Conservation (phyloP, 805 yeast species). For the Sugiyamaella valdiviana region DNA sequence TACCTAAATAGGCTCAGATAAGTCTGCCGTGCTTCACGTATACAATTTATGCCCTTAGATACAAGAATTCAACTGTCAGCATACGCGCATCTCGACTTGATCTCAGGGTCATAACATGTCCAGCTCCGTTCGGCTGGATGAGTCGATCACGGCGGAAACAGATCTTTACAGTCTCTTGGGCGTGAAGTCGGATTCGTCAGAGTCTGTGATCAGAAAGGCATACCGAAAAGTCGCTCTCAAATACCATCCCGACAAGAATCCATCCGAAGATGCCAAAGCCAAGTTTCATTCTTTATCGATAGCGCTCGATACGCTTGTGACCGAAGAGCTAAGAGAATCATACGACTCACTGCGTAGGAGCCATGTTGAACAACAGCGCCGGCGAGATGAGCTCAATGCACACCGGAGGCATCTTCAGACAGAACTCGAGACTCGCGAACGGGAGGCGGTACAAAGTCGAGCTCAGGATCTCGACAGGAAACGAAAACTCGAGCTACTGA, state of each 20-base stretch:
- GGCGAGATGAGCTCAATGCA: constrained; percentile 11
- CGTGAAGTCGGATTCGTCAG: constrained; percentile 47
- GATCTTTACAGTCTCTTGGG: constrained; percentile 23
- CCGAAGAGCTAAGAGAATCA: constrained; percentile 10
- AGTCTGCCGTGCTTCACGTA: too few relatives aligned
- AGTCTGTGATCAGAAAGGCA: constrained; percentile 81
- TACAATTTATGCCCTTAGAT: too few relatives aligned
- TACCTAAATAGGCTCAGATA: too few relatives aligned
- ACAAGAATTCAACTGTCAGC: too few relatives aligned
- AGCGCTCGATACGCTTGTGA: constrained; percentile 21
- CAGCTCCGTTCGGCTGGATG: constrained; percentile 1
- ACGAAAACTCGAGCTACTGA: constrained; percentile 15
- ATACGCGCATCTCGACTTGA: too few relatives aligned
- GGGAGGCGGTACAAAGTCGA: constrained; percentile 9
- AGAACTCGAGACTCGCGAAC: constrained; percentile 23
- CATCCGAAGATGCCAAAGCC: constrained; percentile 23
- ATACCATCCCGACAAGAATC: constrained; percentile 29
- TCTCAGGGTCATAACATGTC: too few relatives aligned
- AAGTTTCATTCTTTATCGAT: constrained; percentile 24
- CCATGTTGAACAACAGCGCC: constrained; percentile 8
- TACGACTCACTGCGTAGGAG: constrained; percentile 19
- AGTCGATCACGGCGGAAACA: constrained; percentile 12
- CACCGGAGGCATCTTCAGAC: constrained; percentile 18
- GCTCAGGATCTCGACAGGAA: constrained; percentile 5
- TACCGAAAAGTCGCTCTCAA: constrained; percentile 88